Evolutionary conservation across 768 basidiomycete genomes (phyloP).

Genomic region (Cystobasidium ongulense): DNA sequence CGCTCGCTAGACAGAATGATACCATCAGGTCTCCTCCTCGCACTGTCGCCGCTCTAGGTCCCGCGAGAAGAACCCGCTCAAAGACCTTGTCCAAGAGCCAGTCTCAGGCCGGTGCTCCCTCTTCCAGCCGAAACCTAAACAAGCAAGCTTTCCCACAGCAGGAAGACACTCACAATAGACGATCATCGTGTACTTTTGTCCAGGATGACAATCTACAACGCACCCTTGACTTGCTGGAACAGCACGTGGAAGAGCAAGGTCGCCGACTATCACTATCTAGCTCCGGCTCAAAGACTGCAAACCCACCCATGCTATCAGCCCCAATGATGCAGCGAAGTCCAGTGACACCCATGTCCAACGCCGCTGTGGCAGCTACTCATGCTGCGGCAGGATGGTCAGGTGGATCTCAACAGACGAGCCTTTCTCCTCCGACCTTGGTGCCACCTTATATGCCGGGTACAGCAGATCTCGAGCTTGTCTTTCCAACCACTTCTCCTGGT

Average conservation of each 20-base stretch:
- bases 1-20: not conserved
- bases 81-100: not conserved
- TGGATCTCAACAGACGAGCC: not conserved
- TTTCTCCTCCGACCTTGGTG: not conserved
- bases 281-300: not conserved
- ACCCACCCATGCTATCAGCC: constrained; percentile 1
- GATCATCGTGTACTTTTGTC: not conserved
- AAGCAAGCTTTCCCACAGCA: not conserved
- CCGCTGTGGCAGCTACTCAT: not conserved
- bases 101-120: not conserved
- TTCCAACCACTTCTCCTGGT: not conserved
- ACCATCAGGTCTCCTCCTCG: not conserved
- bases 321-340: constrained; percentile 14
- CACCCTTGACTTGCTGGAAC: not conserved
- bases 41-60: not conserved
- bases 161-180: not conserved
- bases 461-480: not conserved
- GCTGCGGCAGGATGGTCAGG: not conserved
- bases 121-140: not conserved
- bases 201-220: not conserved
- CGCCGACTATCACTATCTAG: not conserved
- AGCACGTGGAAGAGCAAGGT: not conserved
- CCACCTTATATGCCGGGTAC: not conserved
- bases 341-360: not conserved
- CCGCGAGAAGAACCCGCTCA: not conserved